Conservation (phyloP, 768 basidiomycete genomes). For the Suillus brevipes region DNA sequence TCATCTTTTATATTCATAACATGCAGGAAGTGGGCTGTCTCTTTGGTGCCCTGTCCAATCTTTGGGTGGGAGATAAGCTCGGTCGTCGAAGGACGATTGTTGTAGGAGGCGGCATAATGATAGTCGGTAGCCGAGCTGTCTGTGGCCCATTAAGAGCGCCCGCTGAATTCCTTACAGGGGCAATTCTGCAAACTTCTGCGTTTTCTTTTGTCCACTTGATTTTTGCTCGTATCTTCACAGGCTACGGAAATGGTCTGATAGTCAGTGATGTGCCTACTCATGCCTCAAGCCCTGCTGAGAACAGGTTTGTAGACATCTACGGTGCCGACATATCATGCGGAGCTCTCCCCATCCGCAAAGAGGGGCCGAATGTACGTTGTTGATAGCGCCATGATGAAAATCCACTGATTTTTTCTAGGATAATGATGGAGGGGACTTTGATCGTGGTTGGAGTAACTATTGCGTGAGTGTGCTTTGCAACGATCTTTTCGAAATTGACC, state of each 20-base stretch:
- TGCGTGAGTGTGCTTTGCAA: slow-evolving; percentile 28
- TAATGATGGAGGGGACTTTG: slow-evolving; percentile 11
- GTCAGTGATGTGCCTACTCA: slow-evolving; percentile 20
- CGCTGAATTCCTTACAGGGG: slow-evolving; percentile 10
- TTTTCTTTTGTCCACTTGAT: slow-evolving; percentile 42
- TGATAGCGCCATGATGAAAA: background rate
- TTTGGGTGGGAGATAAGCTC: slow-evolving; percentile 41
- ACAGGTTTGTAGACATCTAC: slow-evolving; percentile 37
- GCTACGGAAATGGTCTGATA: slow-evolving; percentile 43
- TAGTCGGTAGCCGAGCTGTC: slow-evolving; percentile 27
- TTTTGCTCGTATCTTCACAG: slow-evolving; percentile 41
- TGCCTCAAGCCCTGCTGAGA: background rate
- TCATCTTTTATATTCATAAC: background rate
- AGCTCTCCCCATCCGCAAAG: slow-evolving; percentile 43
- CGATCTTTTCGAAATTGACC: background rate
- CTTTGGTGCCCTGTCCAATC: slow-evolving; percentile 42
- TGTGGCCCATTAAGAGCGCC: background rate
- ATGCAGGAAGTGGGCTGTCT: slow-evolving; percentile 45
- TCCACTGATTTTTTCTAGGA: background rate
- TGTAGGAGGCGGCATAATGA: slow-evolving; percentile 42
- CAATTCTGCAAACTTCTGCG: slow-evolving; percentile 39
- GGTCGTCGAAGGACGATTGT: slow-evolving; percentile 42
- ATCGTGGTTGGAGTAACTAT: slow-evolving; percentile 38
- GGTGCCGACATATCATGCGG: slow-evolving; percentile 45
- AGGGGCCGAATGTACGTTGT: slow-evolving; percentile 35